Base-by-base conservation (phyloP, 2,329 filamentous ascomycete genomes). In the Colletotrichum liaoningense region DNA sequence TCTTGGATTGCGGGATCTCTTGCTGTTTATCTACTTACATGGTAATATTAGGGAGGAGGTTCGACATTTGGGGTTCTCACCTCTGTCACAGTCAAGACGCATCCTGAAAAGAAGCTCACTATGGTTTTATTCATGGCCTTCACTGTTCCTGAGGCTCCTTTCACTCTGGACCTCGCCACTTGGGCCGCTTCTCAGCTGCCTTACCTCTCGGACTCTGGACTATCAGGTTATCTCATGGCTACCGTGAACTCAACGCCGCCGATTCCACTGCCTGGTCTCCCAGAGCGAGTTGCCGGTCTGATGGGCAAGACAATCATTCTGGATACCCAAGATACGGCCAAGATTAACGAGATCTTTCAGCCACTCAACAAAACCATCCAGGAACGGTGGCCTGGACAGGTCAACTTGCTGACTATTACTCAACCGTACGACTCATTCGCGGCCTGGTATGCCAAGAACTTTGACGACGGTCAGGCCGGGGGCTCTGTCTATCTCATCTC, bases 61-160 rank as follows among this genome's bases (percentile, higher is more conserved):
- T 88, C 87, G 19, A 92, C 89, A 0, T 93, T 91, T 77, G 90
- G 89, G 0, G 84, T 93, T 2, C 84, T 92, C 24, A 87, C 86
- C 1, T 90, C 88, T 0, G 81, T 92, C 35, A 92, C 90, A 0
- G 79, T 89, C 19, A 86, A 87, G 74, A 87, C 88, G 0, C 84
- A 89, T 75, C 84, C 86, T 0, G 85, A 14, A 78, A 79, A 46
- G 79, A 85, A 54, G 67, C 77, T 1, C 72, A 77, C 12, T 33
- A 60, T 24, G 57, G 57, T 60, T 35, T 5, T 38, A 12, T 42
- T 60, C 22, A 74, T 78, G 8, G 65, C 72, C 0, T 78, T 79
- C 14, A 77, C 77, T 0, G 67, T 75, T 3, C 74, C 79, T 1
- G 76, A 84, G 52, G 74, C 83, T 8, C 79, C 84, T 0, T 78